Evolutionary conservation across 345 rosid genomes (phyloP), one percentile per base, ranked within the genome.

Genomic region (Carallia pectinifolia): DNA sequence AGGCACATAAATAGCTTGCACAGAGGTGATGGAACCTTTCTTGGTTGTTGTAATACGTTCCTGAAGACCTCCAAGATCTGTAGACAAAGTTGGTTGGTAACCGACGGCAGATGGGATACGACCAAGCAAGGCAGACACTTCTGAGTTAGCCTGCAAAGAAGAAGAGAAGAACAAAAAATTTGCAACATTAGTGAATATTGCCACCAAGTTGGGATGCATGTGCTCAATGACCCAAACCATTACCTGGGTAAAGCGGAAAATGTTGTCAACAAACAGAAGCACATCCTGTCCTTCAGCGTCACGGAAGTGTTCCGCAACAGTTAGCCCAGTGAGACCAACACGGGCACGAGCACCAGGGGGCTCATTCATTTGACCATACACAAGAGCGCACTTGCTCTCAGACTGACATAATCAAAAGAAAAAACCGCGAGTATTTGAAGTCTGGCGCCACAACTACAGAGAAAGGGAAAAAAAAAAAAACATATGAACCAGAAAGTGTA

Each of bases 261-360:
- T 93, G 79, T 93, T 93, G 74, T 91, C 99, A 63, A 94, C 89
- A 81, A 94, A 94, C 74, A 94, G 97, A 77, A 94, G 88, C 81
- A 95, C 97, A 85, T 92, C 99, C 74, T 92, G 99, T 37, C 99
- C 99, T 71, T 95, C 97, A 44, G 97, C 97, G 81, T 95, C 97
- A 74, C 97, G 93, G 86, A 94, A 94, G 77, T 94, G 96, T 65
- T 94, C 98, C 0, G 98, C 98, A 7, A 94, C 97, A 48, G 98
- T 91, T 64, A 94, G 78, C 65, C 98, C 98, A 69, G 98, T 94
- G 18, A 94, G 96, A 44, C 96, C 98, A 76, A 94, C 98, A 85
- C 98, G 98, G 54, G 97, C 98, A 86, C 97, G 97, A n/a, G 97
- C 98, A 88, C 98, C 98, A 16, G 97, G 98, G 71, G 98, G 97